Conservation (phyloP, 495 filamentous ascomycete genomes). For the Penicillium verhagenii region DNA sequence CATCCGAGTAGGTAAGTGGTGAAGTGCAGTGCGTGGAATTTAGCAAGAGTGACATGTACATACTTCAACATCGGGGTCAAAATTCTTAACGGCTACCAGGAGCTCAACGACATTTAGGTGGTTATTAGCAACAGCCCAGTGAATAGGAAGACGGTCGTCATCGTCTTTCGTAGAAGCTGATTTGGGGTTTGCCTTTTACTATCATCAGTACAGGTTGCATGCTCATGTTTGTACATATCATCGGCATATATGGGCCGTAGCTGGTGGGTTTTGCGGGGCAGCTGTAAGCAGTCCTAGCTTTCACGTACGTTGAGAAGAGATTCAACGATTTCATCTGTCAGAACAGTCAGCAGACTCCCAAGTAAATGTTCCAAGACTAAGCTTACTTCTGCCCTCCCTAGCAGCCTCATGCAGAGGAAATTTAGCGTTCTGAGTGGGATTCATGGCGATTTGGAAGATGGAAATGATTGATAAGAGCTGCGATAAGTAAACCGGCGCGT, state of each 20-base stretch:
- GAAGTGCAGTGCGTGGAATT: too few relatives aligned
- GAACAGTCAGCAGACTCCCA: conserved; percentile 5
- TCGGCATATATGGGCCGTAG: not conserved
- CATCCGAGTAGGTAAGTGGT: too few relatives aligned
- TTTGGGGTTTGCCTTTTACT: conserved; percentile 69
- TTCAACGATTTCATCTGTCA: conserved; percentile 63
- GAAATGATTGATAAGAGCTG: conserved; percentile 26
- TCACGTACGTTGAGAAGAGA: conserved; percentile 68
- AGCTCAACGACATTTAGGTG: conserved; percentile 70
- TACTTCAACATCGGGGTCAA: conserved; percentile 86
- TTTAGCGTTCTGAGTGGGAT: conserved; percentile 51
- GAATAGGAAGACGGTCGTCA: conserved; percentile 87
- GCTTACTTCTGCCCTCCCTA: conserved; percentile 79
- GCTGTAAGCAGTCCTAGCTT: conserved; percentile 3
- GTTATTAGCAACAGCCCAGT: conserved; percentile 92
- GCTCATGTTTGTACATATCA: not conserved
- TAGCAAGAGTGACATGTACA: not conserved
- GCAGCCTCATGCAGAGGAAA: conserved; percentile 88
- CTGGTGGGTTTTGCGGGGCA: conserved; percentile 33
- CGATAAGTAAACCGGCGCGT: conserved; percentile 26
- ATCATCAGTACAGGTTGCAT: conserved; percentile 7
- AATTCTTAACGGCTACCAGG: conserved; percentile 63
- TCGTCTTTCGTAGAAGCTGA: conserved; percentile 73
- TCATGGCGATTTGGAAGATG: conserved; percentile 32
- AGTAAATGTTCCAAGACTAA: not conserved